Conservation (phyloP, 768 basidiomycete genomes). For the Chalciporus piperatus region DNA sequence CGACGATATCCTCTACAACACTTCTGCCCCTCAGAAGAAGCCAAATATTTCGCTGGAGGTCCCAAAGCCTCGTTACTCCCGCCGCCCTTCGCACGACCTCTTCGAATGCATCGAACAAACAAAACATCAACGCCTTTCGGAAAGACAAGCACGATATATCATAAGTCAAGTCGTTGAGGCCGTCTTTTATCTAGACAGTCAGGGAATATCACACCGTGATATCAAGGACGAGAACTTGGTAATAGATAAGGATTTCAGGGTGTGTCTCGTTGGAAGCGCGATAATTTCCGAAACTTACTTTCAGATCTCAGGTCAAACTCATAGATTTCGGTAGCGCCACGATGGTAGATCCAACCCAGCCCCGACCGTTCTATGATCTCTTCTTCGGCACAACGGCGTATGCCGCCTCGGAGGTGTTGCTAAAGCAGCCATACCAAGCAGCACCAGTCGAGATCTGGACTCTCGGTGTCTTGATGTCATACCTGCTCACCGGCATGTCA, state of each 20-base stretch:
- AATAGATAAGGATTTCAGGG: conserved; percentile 70
- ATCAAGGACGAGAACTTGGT: conserved; percentile 96
- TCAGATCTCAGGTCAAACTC: conserved; percentile 68
- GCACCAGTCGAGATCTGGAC: conserved; percentile 97
- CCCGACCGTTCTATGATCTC: conserved; percentile 65
- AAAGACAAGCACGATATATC: conserved; percentile 75
- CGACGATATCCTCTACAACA: conserved; percentile 7
- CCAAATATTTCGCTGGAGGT: conserved; percentile 8
- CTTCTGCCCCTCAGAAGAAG: conserved; percentile 11
- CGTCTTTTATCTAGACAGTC: conserved; percentile 73
- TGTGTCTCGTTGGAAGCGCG: conserved; percentile 23
- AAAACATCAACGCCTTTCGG: conserved; percentile 72
- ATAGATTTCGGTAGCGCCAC: conserved; percentile 95
- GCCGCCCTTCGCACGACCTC: conserved; percentile 84
- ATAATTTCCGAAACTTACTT: conserved; percentile 10
- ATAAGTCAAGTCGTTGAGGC: conserved; percentile 88
- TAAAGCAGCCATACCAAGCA: conserved; percentile 84
- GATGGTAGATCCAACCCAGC: conserved; percentile 58
- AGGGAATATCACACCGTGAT: conserved; percentile 91
- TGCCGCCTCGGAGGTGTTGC: conserved; percentile 91
- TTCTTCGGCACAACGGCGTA: conserved; percentile 97
- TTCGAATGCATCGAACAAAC: conserved; percentile 95
- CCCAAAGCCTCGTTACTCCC: conserved; percentile 46
- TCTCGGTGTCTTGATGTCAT: conserved; percentile 91
- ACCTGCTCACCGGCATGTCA: conserved; percentile 87